A percentile compares a stretch with the other conserved stretches of the same genome.
phyloP scores from a whole-genome alignment of 2,329 filamentous ascomycete genomes.

The Xylariales sp. region DNA sequence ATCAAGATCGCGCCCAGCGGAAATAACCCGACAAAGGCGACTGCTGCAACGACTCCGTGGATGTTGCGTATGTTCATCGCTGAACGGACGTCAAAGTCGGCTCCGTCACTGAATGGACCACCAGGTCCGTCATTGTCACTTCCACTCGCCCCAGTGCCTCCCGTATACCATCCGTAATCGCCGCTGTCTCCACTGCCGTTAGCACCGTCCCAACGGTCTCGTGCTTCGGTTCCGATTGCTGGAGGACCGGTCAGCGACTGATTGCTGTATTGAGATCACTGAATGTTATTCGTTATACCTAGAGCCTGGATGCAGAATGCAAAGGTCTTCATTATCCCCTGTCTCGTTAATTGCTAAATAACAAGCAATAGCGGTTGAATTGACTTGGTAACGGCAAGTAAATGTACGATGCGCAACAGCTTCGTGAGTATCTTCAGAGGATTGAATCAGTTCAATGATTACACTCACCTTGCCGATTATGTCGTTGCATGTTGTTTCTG shows the following conservation, averaged over 20 bases:
- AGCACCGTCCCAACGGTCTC: conserved; percentile 1
- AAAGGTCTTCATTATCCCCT: too few species aligned
- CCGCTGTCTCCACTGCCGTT: conserved; percentile 1
- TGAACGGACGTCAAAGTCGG: conserved; percentile 22
- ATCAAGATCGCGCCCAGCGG: conserved; percentile 39
- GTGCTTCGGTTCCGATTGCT: too few species aligned
- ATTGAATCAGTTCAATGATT: not conserved
- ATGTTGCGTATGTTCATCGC: conserved; percentile 28
- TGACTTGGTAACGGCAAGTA: too few species aligned
- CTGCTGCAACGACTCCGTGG: conserved; percentile 36
- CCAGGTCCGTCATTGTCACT: conserved; percentile 3
- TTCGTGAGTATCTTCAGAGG: too few species aligned
- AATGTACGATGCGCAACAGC: too few species aligned
- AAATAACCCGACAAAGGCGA: conserved; percentile 39
- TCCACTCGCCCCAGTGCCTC: not conserved
- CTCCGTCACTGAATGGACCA: not conserved
- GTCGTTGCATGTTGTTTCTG: not conserved
- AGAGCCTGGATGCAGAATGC: too few species aligned
- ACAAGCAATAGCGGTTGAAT: too few species aligned
- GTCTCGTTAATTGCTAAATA: too few species aligned
- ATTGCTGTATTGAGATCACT: too few species aligned
- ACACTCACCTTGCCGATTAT: not conserved
- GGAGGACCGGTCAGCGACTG: too few species aligned
- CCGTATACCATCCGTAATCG: not conserved
- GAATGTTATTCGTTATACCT: too few species aligned